Conservation (phyloP, 2,329 filamentous ascomycete genomes). For the Fusarium mangiferae region DNA sequence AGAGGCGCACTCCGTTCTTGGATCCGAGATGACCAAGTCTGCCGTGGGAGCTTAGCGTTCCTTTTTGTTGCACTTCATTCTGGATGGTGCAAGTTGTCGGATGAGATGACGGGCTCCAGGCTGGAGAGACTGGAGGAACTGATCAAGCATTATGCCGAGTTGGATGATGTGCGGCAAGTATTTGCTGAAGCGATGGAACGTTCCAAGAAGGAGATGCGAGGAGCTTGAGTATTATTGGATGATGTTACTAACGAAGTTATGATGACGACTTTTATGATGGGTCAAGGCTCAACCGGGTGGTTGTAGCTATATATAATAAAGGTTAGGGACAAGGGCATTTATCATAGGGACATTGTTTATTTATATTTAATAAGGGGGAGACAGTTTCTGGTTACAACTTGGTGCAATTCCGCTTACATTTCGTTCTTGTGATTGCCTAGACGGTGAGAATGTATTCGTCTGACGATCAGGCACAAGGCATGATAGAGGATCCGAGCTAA, state of each 20-base stretch:
- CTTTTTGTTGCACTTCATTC: conserved; percentile 25
- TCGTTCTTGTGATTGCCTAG: neutral
- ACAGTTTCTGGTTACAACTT: neutral
- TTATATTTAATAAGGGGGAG: conserved; percentile 8
- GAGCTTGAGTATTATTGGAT: neutral
- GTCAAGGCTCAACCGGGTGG: neutral
- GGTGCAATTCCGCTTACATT: neutral
- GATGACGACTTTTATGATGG: conserved; percentile 22
- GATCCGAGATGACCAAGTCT: conserved; percentile 21
- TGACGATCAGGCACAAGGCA: conserved; percentile 17
- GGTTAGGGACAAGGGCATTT: neutral
- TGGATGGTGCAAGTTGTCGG: conserved; percentile 18
- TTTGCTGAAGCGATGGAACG: conserved; percentile 26
- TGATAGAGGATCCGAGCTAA: conserved; percentile 9
- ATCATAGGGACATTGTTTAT: neutral
- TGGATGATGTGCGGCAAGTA: conserved; percentile 18
- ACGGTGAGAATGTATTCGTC: neutral
- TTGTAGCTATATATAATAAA: conserved; percentile 6
- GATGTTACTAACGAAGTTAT: conserved; percentile 17
- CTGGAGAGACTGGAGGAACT: conserved; percentile 13
- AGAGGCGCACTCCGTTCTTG: conserved; percentile 20
- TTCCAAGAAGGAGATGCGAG: conserved; percentile 24
- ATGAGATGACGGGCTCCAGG: conserved; percentile 9
- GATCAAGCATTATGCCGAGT: conserved; percentile 23
- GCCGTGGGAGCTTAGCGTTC: conserved; percentile 21